Evolutionary conservation across 176 grass and related monocot genomes (phyloP).

Genomic region (Eleusine coracana): DNA sequence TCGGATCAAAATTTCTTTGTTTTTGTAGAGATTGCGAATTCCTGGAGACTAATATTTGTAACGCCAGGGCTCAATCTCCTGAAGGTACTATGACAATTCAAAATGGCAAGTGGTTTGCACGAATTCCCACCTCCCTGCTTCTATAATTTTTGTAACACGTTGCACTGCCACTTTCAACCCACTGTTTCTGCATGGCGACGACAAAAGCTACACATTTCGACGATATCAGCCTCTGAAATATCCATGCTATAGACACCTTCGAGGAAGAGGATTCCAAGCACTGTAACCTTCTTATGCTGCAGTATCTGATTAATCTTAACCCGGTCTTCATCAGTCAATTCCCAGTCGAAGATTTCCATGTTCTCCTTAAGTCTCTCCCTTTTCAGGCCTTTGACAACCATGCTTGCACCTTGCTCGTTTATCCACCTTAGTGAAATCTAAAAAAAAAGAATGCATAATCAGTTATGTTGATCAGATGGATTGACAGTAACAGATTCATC

Average conservation of each 20-base stretch:
- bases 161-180: too few relatives aligned
- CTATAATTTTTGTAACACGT: too few relatives aligned
- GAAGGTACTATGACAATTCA: too few relatives aligned
- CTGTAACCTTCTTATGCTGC: conserved; percentile 36
- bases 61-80: too few relatives aligned
- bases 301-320: conserved; percentile 50
- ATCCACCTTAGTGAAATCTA: conserved; percentile 73
- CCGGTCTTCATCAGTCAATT: conserved; percentile 56
- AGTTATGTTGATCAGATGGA: not conserved
- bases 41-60: too few relatives aligned
- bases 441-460: not conserved
- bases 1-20: too few relatives aligned
- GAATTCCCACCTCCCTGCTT: too few relatives aligned
- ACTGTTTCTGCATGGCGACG: too few relatives aligned
- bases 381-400: conserved; percentile 59
- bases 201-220: conserved; percentile 40
- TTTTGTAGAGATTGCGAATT: too few relatives aligned
- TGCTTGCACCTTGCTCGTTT: conserved; percentile 59
- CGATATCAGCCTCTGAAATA: conserved; percentile 46
- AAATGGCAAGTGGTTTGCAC: too few relatives aligned
- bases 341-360: conserved; percentile 55
- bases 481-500: not conserved
- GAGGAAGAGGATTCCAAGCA: conserved; percentile 27
- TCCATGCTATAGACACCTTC: conserved; percentile 42
- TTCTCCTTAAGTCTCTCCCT: conserved; percentile 60